These are phyloP conservation scores for Alloteropsis semialata DNA, from an alignment of 176 grass and related monocot genomes.

Conservation along the genomic window DNA sequence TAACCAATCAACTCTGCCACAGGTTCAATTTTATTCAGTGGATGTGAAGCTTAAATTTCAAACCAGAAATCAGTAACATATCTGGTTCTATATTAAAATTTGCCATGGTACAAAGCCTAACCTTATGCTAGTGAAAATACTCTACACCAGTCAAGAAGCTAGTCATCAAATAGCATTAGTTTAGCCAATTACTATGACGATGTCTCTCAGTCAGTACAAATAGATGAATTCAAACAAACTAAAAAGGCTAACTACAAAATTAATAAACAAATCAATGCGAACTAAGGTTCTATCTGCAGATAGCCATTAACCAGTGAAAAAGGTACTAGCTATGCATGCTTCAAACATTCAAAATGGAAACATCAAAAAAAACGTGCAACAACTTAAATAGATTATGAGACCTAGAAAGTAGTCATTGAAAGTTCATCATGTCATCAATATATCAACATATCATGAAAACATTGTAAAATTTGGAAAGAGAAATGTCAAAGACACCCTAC, in stretches of 20 bases:
- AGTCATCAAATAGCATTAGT: neutral
- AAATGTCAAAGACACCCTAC: neutral
- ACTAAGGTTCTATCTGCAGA: neutral
- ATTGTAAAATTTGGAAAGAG: neutral
- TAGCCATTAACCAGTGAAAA: neutral
- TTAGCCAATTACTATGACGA: neutral
- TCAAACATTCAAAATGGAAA: neutral
- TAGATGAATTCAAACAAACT: neutral
- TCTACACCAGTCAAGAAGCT: neutral
- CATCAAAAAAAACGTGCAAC: neutral
- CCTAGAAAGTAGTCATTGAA: neutral
- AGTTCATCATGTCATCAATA: neutral
- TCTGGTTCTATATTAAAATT: neutral
- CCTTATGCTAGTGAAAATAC: neutral
- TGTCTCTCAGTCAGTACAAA: neutral
- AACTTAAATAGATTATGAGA: neutral
- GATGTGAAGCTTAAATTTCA: neutral
- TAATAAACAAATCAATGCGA: neutral
- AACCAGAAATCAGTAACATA: neutral
- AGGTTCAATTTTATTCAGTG: neutral
- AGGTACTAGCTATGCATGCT: neutral
- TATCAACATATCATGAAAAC: neutral
- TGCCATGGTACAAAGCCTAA: neutral
- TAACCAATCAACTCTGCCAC: neutral
- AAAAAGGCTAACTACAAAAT: neutral